phyloP scores from a whole-genome alignment of 164 flowering plant genomes.

The Vitis cinerea region DNA sequence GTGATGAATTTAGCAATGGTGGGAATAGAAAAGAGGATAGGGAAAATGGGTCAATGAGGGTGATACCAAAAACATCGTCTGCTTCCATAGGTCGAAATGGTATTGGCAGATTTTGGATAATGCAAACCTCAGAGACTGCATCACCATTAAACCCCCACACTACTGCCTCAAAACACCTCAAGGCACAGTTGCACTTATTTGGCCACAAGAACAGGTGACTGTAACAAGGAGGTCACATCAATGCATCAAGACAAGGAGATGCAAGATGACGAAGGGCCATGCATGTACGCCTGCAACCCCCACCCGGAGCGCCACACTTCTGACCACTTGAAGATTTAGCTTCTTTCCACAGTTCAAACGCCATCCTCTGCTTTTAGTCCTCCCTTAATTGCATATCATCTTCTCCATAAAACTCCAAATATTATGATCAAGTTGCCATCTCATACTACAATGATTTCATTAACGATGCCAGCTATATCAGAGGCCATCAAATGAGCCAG shows the following conservation, averaged over 20 bases:
- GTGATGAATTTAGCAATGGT: too few species aligned
- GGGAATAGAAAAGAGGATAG: constrained; percentile 17
- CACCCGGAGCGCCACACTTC: constrained; percentile 91
- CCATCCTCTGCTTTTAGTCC: too few species aligned
- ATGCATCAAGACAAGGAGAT: constrained; percentile 68
- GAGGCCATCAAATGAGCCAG: too few species aligned
- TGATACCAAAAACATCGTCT: constrained; percentile 65
- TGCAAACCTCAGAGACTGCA: constrained; percentile 48
- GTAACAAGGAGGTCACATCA: constrained; percentile 71
- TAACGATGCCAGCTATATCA: too few species aligned
- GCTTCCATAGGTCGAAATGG: constrained; percentile 77
- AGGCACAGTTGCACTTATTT: constrained; percentile 75
- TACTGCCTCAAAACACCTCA: constrained; percentile 80
- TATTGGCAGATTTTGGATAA: constrained; percentile 69
- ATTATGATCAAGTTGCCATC: too few species aligned
- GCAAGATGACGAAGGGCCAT: constrained; percentile 71
- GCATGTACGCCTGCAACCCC: constrained; percentile 92
- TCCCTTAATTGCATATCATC: too few species aligned
- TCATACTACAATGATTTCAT: too few species aligned
- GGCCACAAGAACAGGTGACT: constrained; percentile 83
- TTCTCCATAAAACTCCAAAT: too few species aligned
- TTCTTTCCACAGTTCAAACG: too few species aligned
- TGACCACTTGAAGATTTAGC: constrained; percentile 49
- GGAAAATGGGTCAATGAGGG: constrained; percentile 63
- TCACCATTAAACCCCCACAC: constrained; percentile 22